Percentiles rank a stretch among this genome's conserved stretches.
Evolutionary conservation across 1,284 basidiomycete species (phyloP).

Genomic region (Cryptococcus sp.): DNA sequence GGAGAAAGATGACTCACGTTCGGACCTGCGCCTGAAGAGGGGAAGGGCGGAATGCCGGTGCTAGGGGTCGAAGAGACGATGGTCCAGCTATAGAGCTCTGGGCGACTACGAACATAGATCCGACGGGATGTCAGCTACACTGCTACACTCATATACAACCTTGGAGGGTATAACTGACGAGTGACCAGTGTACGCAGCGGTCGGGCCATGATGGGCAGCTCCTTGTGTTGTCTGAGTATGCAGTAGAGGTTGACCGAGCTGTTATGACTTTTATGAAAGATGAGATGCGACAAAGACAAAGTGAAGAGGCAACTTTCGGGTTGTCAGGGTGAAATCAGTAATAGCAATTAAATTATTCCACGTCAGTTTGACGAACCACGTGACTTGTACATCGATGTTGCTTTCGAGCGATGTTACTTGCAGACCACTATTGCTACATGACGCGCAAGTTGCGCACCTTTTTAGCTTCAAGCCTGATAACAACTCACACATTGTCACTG

Average conservation of each 20-base stretch:
- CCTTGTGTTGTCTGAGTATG: no score
- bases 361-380: no score
- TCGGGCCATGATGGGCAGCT: slow-evolving; percentile 17
- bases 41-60: slow-evolving; percentile 3
- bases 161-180: slow-evolving; percentile 9
- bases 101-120: slow-evolving; percentile 11
- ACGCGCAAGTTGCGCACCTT: no score
- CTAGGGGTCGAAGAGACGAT: slow-evolving; percentile 12
- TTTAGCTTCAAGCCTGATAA: no score
- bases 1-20: slow-evolving; percentile 9
- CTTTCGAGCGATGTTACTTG: no score
- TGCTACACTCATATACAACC: neutral
- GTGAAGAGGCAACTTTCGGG: neutral
- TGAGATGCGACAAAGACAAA: neutral
- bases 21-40: slow-evolving; percentile 9
- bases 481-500: no score
- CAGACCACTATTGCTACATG: no score
- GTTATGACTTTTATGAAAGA: neutral
- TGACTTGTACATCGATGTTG: no score
- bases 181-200: slow-evolving; percentile 16
- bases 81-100: slow-evolving; percentile 22
- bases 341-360: no score
- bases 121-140: neutral
- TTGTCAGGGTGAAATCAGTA: no score
- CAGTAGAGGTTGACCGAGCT: neutral